Base-by-base conservation (phyloP, 2,329 filamentous ascomycete species). In the Coccinonectria pachysandricola region DNA sequence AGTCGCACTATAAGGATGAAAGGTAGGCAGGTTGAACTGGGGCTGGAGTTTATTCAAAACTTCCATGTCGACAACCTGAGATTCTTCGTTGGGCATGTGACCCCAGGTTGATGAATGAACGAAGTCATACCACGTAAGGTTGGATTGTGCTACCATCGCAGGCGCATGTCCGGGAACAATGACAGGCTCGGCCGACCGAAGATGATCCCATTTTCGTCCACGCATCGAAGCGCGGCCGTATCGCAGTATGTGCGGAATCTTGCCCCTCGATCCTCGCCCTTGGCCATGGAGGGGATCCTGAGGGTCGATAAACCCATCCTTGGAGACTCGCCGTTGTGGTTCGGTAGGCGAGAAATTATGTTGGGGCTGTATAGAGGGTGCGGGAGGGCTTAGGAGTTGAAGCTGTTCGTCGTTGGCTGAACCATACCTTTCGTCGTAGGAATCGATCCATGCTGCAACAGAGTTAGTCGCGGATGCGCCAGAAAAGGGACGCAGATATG, bases 161-260 rank as follows among this genome's bases (percentile, higher is more conserved):
- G 60, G 56, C 30, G 53, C 52, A 35, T 65, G 62, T 20, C 59
- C 57, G 13, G 68, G 56, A 24, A 74, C 65, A 36, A 75, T 72
- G 36, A 75, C 68, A 4, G 71, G 70, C 32, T 75, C 70, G 17
- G 65, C 59, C 3, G 67, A 65, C 27, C 71, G 65, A 26, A 75
- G 48, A 41, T 75, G 68, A 40, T 75, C 71, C 69, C 70, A 75
- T 52, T 64, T 64, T 32, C 68, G 60, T 3, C 68, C 68, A 23
- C 48, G 50, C 37, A 42, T 50, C 13, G 55, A 55, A 48, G 63
- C 48, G 50, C 61, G 62, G 22, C 67, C 60, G 38, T 67, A 47
- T 41, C 52, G 54, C 26, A 71, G 57, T 12, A 71, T 50, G 27
- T 58, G 56, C 26, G 64, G 61, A 12, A 71, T 49, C 32, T 49